Evolutionary conservation across 2,329 filamentous ascomycete genomes (phyloP), one percentile per base, ranked within the genome.

Genomic region (Coniochaeta ligniaria): DNA sequence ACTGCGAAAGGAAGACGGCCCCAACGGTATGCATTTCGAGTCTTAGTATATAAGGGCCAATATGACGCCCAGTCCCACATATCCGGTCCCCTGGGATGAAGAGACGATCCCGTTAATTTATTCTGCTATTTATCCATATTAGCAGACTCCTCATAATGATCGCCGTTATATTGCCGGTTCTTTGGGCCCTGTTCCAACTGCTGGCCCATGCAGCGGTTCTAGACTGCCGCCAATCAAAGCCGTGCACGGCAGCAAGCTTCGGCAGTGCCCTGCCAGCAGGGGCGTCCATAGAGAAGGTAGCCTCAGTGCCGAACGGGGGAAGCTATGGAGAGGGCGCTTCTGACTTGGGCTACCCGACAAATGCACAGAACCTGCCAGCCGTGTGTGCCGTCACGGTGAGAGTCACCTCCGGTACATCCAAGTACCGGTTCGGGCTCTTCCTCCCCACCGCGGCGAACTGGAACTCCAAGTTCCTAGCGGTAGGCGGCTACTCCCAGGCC

Each of bases 291-390:
- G 66, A 68, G 58, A 65, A 63, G 17, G 59, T 66, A 6, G 62
- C 59, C 2, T 45, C 38, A 3, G 66, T 67, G 4, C 24, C 43
- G 4, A 36, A 62, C 1, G 72, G 72, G 2, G 68, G 70, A 54
- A 71, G 66, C 4, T 75, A 75, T 50, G 74, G 75, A 55, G 74
- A 77, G 36, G 74, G 74, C 1, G 1, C 62, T 6, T 65, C 62
- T 7, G 67, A 78, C 60, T 62, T 74, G 17, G 68, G 66, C 6
- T 75, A 73, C 57, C 73, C 74, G 1, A 66, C 60, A 16, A 68
- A 73, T 58, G 73, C 75, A 0, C 74, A 72, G 9, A 66, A 72
- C 14, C 62, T 75, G 24, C 72, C 72, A 2, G 70, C 68, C 24
- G 54, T 73, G 12, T 74, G 73, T 56, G 72, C 71, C 2, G 68